Base-by-base conservation (phyloP, 768 basidiomycete species). In the Leccinum olivaceopallidum region DNA sequence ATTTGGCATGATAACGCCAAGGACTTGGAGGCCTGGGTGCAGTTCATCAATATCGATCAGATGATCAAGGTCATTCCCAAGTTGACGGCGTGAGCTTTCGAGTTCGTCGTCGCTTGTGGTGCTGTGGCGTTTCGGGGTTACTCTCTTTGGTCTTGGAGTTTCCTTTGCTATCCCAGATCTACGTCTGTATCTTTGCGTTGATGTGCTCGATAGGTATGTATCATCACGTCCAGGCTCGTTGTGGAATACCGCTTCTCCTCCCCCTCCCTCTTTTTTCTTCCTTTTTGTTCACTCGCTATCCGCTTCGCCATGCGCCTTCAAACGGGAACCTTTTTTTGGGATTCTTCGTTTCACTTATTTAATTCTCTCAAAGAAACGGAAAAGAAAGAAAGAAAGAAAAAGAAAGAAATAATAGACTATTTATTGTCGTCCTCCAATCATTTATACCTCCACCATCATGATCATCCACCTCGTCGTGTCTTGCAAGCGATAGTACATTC, bases 41-140 rank as follows among this genome's bases (percentile, higher is more conserved):
- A 92, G 75, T 93, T 92, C 66, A 85, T 92, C 67, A 89, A 86
- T 61, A 85, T 92, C 59, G 89, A 92, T 75, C 87, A 91, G 74
- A 84, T 92, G 78, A 79, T 90, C 71, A 88, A 88, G 66, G 89
- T 92, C 61, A 83, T 89, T 18, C 85, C 86, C 20, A 92, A 91
- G 73, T 75, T 92, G 57, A 83, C 81, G 49, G 89, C 89, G n/a
- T 73, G 64, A 49, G 83, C 5, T n/a, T 39, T 39, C 7, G 37
- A 39, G 37, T 18, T 39, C 39, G 18, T 42, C 18, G 18, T 18
- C 39, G 18, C 16, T 36, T 47, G 37, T 4, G 50, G 50, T 28
- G 28, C n/a, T 12, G 39, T 28, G 50, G 24, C 50, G 24, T 50
- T 24, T 18, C 5, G 24, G 18, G 16, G 8, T 18, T 16, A n/a